Evolutionary conservation across 371 early-diverging fungal genomes (phyloP), one percentile per base, ranked within the genome.

Genomic region (Mucor sp.): DNA sequence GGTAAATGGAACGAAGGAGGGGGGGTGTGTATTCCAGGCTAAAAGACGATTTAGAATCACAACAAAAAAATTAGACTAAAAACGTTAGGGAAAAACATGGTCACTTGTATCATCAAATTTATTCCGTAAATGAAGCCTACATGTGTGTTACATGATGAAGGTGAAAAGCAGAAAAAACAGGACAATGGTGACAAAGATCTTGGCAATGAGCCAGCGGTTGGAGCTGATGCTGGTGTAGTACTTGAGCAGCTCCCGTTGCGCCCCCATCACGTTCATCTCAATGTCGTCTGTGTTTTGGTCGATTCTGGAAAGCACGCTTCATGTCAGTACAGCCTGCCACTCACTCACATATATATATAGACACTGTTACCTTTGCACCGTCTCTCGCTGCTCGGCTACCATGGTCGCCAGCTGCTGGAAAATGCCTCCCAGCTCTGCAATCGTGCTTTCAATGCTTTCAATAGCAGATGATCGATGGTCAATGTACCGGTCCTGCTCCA

Each of bases 211-310:
- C 93, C 93, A 93, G 53, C 99, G 89, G 71, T 98, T 97, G 30
- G 91, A 91, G 44, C 93, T 92, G 30, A 98, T 88, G 66, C 88
- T 91, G 48, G 91, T 86, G 74, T 94, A 97, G 75, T 95, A 97
- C 70, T 91, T 91, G 35, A 95, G 68, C 23, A 98, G 82, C 73
- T 98, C 94, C 19, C 86, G 79, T 73, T 97, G 96, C 0, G 97
- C 98, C 17, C 94, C 93, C 61, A 87, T 80, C 47, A 98, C 93
- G 72, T 98, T 97, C 74, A 89, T 85, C 70, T 97, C 94, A 19
- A 95, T 90, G 59, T 94, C 96, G 37, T 94, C 90, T 8, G 96
- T 90, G 70, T 98, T 96, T 61, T 94, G 95, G 74, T 98, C 99
- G 64, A 98, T 98, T 63, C 94, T 89, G 2, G 25, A 53, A 6